Conservation (phyloP, 2,329 filamentous ascomycete species). For the Fusarium paranaense region DNA sequence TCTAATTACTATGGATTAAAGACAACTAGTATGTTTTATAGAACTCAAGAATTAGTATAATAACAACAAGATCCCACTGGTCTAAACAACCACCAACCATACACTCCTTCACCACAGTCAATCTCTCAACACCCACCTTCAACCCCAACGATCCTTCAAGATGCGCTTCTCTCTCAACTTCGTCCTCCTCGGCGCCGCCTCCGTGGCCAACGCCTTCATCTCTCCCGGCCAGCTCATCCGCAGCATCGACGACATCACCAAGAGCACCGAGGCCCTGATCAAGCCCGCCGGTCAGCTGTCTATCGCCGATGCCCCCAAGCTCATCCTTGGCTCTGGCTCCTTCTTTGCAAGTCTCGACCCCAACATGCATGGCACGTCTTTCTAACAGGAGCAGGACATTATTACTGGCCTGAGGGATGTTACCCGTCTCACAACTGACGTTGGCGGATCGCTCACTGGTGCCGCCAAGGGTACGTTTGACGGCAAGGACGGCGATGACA, state of each 20-base stretch:
- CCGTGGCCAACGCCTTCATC: not conserved
- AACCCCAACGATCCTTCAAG: not conserved
- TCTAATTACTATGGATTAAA: not conserved
- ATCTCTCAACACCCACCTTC: not conserved
- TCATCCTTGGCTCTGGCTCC: not conserved
- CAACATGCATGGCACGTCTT: no score
- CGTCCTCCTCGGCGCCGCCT: not conserved
- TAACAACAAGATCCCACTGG: no score
- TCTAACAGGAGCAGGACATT: not conserved
- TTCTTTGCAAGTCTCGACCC: not conserved
- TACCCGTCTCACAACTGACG: not conserved
- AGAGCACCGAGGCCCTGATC: not conserved
- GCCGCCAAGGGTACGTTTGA: not conserved
- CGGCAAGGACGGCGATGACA: not conserved
- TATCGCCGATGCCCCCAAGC: not conserved
- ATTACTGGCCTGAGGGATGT: not conserved
- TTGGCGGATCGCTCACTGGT: not conserved
- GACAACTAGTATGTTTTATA: not conserved
- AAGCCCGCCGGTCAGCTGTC: not conserved
- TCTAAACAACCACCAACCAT: not conserved
- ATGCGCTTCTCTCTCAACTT: not conserved
- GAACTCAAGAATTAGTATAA: not conserved
- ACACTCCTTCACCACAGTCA: not conserved
- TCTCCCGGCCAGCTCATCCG: not conserved
- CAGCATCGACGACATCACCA: not conserved